phyloP scores from a whole-genome alignment of 2,329 filamentous ascomycete species.

The Colletotrichum godetiae region DNA sequence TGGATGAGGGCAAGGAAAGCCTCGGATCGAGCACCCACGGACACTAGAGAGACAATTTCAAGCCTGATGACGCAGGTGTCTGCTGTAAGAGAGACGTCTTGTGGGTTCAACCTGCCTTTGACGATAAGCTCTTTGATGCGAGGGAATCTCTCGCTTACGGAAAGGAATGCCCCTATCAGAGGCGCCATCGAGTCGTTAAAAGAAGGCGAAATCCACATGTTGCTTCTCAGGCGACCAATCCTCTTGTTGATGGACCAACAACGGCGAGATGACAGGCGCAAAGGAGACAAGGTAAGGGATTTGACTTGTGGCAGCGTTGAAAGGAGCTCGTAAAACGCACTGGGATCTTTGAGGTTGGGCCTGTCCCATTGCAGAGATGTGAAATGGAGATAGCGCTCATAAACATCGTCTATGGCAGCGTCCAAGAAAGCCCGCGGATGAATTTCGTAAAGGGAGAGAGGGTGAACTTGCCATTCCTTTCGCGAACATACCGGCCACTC shows the following conservation, averaged over 20 bases:
- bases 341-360: background rate
- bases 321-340: background rate
- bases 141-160: background rate
- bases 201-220: conserved; percentile 11
- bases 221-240: background rate
- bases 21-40: background rate
- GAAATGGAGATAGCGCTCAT: background rate
- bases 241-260: background rate
- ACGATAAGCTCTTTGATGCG: background rate
- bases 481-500: background rate
- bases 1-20: background rate
- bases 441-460: background rate
- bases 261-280: background rate
- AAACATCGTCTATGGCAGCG: background rate
- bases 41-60: background rate
- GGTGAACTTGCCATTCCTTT: background rate
- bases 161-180: background rate
- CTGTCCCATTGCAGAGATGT: background rate
- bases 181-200: conserved; percentile 4
- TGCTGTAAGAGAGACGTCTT: background rate
- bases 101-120: background rate
- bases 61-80: background rate
- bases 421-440: background rate
- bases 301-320: background rate
- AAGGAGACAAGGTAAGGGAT: background rate